These are phyloP conservation scores for Alloascoidea africana DNA, from an alignment of 805 yeast genomes.

Conservation along the genomic window DNA sequence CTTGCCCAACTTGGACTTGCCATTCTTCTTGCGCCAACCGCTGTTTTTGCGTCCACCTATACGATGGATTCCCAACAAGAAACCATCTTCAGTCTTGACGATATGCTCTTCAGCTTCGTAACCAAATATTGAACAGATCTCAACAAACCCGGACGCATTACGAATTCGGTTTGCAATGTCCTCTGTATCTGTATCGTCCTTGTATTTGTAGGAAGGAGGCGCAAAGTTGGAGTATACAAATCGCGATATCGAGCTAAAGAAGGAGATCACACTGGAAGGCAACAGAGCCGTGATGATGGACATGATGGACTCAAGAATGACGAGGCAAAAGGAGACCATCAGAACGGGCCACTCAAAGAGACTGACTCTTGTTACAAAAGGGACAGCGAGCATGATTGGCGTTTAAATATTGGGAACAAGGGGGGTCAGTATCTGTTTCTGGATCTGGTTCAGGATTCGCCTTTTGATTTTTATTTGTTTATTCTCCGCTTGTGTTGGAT, in stretches of 20 bases:
- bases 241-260: conserved; percentile 10
- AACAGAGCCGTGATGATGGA: conserved; percentile 14
- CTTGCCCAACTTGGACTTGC: conserved; percentile 3
- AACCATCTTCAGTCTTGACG: conserved; percentile 65
- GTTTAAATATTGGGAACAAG: no score
- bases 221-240: conserved; percentile 5
- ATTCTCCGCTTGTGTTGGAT: no score
- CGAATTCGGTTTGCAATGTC: conserved; percentile 21
- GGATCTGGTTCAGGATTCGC: no score
- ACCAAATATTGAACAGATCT: conserved; percentile 55
- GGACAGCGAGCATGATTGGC: conserved; percentile 8
- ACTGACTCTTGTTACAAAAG: conserved; percentile 16
- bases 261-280: conserved; percentile 13
- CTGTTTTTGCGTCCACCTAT: conserved; percentile 19
- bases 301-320: conserved; percentile 14
- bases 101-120: conserved; percentile 63
- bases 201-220: conserved; percentile 2
- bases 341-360: conserved; percentile 19
- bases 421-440: no score
- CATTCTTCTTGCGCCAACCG: conserved; percentile 7
- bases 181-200: conserved; percentile 4
- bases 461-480: no score
- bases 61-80: conserved; percentile 61
- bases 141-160: conserved; percentile 37
- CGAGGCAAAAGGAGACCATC: conserved; percentile 16